These are phyloP conservation scores for Amborella trichopoda DNA, from an alignment of 164 flowering plant species.

Conservation along the genomic window DNA sequence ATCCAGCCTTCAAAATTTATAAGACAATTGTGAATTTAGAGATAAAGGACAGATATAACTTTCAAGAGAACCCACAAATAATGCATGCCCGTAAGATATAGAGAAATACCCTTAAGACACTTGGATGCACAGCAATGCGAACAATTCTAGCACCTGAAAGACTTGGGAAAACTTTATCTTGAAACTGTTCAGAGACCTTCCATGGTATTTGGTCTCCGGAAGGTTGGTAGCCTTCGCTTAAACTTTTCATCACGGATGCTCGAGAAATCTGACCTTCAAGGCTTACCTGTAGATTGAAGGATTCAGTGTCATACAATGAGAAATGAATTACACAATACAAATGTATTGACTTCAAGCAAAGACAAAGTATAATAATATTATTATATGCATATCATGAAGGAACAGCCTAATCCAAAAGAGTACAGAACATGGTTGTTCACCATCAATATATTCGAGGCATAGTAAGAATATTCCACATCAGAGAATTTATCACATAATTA, in stretches of 20 bases:
- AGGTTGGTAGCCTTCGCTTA: conserved; percentile 76
- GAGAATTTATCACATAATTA: too few relatives aligned
- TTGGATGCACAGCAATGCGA: conserved; percentile 96
- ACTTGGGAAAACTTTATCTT: conserved; percentile 70
- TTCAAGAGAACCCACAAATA: too few relatives aligned
- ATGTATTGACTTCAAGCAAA: too few relatives aligned
- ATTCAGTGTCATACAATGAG: not conserved
- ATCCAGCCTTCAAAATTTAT: conserved; percentile 53
- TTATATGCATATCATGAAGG: too few relatives aligned
- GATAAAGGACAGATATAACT: not conserved
- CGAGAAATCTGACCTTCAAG: conserved; percentile 96
- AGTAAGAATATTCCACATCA: too few relatives aligned
- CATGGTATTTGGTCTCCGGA: conserved; percentile 96
- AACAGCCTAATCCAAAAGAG: too few relatives aligned
- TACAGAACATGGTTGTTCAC: too few relatives aligned
- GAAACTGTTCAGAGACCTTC: conserved; percentile 86
- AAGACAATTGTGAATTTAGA: not conserved
- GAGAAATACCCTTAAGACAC: conserved; percentile 74
- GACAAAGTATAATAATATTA: too few relatives aligned
- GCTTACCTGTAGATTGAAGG: conserved; percentile 35
- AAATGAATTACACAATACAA: not conserved
- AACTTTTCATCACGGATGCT: conserved; percentile 58
- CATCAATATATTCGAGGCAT: too few relatives aligned
- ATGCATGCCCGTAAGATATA: not conserved
- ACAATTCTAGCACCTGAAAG: conserved; percentile 98